Base-by-base conservation (phyloP, 768 basidiomycete species). In the Panus rudis region DNA sequence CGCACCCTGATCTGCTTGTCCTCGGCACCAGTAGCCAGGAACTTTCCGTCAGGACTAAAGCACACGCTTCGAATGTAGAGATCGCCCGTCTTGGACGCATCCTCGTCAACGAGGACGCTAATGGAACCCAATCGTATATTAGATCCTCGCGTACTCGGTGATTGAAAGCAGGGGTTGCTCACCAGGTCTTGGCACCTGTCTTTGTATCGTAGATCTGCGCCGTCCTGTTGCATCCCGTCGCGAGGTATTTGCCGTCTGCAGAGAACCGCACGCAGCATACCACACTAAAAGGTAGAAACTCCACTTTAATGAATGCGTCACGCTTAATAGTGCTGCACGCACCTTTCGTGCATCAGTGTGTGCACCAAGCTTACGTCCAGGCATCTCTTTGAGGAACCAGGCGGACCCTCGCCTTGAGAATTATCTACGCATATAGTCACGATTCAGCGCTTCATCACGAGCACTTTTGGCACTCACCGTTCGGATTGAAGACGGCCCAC, bases 131-230 rank as follows among this genome's bases (percentile, higher is more conserved):
- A 10, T 30, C 10, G 16, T 30, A 10, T 16, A 10, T 30, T 10
- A 30, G 28, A 30, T 10, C 16, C 28, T 10, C 33, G 16, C n/a
- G 7, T 6, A 35, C 10, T 14, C 33, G 33, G n/a, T 34, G 40
- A 8, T 14, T 20, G 25, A 43, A 61, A n/a, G n/a, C n/a, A n/a
- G n/a, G n/a, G n/a, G n/a, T n/a, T n/a, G n/a, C 80, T 43, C 51
- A 92, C 92, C 85, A 92, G 23, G 83, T 83, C 66, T 89, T 91
- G 0, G 57, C 61, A 6, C 93, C 93, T 0, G 87, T 84, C 65
- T 86, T 86, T 21, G 85, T 86, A 59, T 97, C 91, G 60, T 88
- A 97, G 44, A 98, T 92, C 63, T 96, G 92, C 16, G 92, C 91
- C 0, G 91, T 90, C 31, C 90, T 75, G 65, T 98, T 98, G 66